Evolutionary conservation across 768 basidiomycete species (phyloP), one percentile per base, ranked within the genome.

Genomic region (Gelatoporia subvermispora): DNA sequence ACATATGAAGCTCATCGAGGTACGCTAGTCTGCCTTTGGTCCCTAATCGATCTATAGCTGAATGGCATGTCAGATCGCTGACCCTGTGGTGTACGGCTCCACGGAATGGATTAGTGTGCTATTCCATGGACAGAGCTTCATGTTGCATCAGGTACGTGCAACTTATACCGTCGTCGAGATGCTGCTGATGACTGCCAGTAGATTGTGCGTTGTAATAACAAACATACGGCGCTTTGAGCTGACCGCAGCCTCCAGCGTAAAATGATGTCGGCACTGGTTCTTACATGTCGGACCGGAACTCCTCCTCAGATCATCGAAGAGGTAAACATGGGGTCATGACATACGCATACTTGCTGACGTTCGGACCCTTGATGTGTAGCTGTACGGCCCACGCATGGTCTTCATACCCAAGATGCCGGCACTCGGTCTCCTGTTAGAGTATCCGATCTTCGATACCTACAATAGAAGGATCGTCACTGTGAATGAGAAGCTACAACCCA

Each of bases 101-200:
- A 94, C 88, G 2, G 95, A 99, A 61, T 98, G 95, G 94, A 81
- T 98, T 38, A 88, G 87, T 39, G 84, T 98, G 17, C 72, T 88
- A 51, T 87, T 96, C 64, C 93, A 98, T 62, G 96, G 95, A 0
- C 96, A 99, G 66, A 93, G 91, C 58, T 99, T 99, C 66, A 98
- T 99, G 96, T 69, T 99, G 46, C 95, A 99, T 66, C 96, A 99
- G 75, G 93, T 93, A 59, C 45, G 75, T 60, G 2, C 8, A 3
- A 31, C 42, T 7, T 16, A 11, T 1, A 2, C 23, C 15, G 28
- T 31, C 7, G 28, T 7, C 13, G 13, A 13, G 28, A 31, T 31
- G n/a, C 3, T 35, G 38, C 49, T 55, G 40, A 53, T 46, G 9
- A 36, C 31, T 17, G 39, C 42, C 24, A 39, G 28, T 31, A 53